Conservation (phyloP, 768 basidiomycete species). For the Hemileccinum rubropunctum region DNA sequence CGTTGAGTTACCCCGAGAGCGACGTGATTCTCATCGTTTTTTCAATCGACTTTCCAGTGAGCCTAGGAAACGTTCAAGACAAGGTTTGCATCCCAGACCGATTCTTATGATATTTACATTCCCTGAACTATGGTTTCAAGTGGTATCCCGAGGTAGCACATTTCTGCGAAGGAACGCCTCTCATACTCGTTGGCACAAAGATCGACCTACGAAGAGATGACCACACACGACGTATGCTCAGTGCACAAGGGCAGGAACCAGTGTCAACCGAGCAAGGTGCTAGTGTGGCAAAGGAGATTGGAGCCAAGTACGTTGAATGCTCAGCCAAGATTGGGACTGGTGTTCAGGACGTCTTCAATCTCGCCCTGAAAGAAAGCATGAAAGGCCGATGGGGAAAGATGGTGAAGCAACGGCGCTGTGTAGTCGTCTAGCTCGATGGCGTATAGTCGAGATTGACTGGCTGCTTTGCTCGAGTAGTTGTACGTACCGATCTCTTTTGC, state of each 20-base stretch:
- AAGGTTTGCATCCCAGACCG: conserved; percentile 51
- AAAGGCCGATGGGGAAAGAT: conserved; percentile 74
- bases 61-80: conserved; percentile 86
- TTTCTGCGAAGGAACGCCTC: conserved; percentile 85
- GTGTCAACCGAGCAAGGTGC: conserved; percentile 81
- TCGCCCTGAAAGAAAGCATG: conserved; percentile 89
- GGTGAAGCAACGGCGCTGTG: conserved; percentile 67
- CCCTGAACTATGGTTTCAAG: conserved; percentile 38
- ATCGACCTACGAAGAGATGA: conserved; percentile 87
- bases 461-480: conserved; percentile 24
- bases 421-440: conserved; percentile 42
- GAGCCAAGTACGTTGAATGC: conserved; percentile 92
- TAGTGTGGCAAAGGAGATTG: conserved; percentile 88
- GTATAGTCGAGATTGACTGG: conserved; percentile 10
- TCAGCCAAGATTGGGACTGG: conserved; percentile 89
- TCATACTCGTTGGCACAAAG: conserved; percentile 93
- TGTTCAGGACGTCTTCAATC: conserved; percentile 88
- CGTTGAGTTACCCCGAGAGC: conserved; percentile 85
- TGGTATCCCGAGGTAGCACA: conserved; percentile 94
- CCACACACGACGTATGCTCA: conserved; percentile 81
- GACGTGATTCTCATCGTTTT: conserved; percentile 93
- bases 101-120: neutral
- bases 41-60: conserved; percentile 89
- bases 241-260: conserved; percentile 83
- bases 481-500: conserved; percentile 30